A percentile compares a stretch with the other conserved stretches of the same genome.
Conservation (phyloP, 352 stramenopile genomes). For the Phytopythium ostracodes region DNA sequence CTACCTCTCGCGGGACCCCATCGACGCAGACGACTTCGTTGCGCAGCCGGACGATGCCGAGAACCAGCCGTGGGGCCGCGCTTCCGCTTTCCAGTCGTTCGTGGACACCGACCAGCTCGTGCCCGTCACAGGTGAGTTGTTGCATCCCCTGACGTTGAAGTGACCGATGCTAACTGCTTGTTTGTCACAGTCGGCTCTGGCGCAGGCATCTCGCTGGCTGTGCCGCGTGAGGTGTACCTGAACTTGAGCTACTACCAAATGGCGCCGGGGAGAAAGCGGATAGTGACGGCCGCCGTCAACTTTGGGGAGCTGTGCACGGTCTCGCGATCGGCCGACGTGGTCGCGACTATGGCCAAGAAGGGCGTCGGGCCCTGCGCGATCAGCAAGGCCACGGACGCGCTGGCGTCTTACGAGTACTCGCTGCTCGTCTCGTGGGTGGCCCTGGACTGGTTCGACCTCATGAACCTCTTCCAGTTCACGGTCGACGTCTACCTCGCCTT, state of each 20-base stretch:
- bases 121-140: conserved; percentile 54
- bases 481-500: conserved; percentile 93
- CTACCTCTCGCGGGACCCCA: conserved; percentile 80
- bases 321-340: conserved; percentile 44
- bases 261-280: conserved; percentile 47
- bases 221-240: conserved; percentile 69
- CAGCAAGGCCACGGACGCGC: conserved; percentile 56
- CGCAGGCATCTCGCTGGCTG: conserved; percentile 38
- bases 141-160: neutral
- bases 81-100: conserved; percentile 36
- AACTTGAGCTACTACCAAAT: conserved; percentile 84
- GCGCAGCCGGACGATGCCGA: conserved; percentile 13
- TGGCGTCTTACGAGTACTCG: conserved; percentile 73
- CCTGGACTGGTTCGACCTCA: conserved; percentile 92
- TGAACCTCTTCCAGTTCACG: conserved; percentile 96
- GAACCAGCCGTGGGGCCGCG: conserved; percentile 55
- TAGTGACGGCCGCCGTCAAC: conserved; percentile 61
- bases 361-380: conserved; percentile 53
- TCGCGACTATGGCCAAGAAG: conserved; percentile 72
- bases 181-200: conserved; percentile 29
- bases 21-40: conserved; percentile 57
- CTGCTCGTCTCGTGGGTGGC: conserved; percentile 88
- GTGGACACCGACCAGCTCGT: conserved; percentile 70
- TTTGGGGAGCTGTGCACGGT: conserved; percentile 78
- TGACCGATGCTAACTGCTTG: neutral